phyloP scores from a whole-genome alignment of 2,329 filamentous ascomycete species.

The Diplodia seriata region DNA sequence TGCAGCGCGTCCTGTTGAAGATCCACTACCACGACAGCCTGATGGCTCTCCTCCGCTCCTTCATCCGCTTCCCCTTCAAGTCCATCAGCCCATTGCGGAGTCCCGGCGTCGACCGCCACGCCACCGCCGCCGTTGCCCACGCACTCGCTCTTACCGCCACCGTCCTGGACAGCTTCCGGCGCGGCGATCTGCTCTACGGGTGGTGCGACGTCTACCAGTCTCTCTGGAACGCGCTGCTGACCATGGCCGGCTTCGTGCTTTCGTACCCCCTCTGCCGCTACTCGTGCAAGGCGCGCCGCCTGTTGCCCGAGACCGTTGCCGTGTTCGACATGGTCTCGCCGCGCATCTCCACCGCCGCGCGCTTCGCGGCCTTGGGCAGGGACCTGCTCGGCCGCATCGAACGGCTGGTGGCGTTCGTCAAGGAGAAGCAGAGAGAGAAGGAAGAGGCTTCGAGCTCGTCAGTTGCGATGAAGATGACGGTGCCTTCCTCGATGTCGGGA shows the following conservation, averaged over 20 bases:
- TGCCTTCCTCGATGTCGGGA: neutral
- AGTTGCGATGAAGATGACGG: neutral
- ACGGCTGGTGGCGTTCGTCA: neutral
- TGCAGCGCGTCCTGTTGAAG: neutral
- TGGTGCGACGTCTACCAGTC: neutral
- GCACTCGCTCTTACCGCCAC: neutral
- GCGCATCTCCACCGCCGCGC: neutral
- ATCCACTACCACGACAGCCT: conserved; percentile 3
- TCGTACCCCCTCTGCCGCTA: neutral
- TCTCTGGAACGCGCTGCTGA: neutral
- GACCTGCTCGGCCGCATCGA: neutral
- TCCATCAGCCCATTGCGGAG: neutral
- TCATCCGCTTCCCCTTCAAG: neutral
- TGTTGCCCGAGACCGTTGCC: neutral
- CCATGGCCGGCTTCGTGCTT: conserved; percentile 3
- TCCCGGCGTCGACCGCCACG: neutral
- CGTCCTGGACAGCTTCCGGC: neutral
- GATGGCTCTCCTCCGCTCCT: neutral
- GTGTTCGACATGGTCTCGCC: neutral
- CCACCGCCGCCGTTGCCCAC: neutral
- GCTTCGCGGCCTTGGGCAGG: neutral
- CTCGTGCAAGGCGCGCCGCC: neutral
- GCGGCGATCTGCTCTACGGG: neutral
- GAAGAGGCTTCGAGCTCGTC: neutral
- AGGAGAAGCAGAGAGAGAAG: neutral